These are phyloP conservation scores for Aphanomyces stellatus DNA, from an alignment of 352 stramenopile genomes.

Conservation along the genomic window DNA sequence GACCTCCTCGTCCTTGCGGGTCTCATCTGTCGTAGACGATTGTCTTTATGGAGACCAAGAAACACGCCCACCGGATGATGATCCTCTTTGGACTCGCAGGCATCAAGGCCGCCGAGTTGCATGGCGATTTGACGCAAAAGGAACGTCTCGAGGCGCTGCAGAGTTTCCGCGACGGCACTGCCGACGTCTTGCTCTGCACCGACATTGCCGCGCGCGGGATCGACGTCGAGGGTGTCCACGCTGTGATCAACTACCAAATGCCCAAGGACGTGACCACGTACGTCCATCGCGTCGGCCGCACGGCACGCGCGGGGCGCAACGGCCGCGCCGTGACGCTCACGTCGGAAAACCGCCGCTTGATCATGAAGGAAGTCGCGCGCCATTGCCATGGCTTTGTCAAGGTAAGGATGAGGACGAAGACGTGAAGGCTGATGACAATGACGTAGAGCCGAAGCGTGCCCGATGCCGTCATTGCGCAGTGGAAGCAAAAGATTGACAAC, in stretches of 20 bases:
- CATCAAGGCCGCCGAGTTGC: conserved; percentile 95
- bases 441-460: conserved; percentile 78
- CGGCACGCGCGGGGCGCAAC: conserved; percentile 94
- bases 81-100: conserved; percentile 94
- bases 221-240: conserved; percentile 95
- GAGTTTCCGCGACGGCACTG: conserved; percentile 91
- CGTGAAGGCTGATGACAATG: not conserved
- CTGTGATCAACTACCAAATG: conserved; percentile 99
- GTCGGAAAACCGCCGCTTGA: conserved; percentile 80
- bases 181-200: conserved; percentile 96
- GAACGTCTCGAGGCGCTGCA: conserved; percentile 94
- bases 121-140: conserved; percentile 96
- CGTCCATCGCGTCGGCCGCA: conserved; percentile 98
- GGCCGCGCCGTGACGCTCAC: conserved; percentile 84
- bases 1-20: not conserved
- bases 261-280: conserved; percentile 97
- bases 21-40: conserved; percentile 87
- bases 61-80: conserved; percentile 93
- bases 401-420: not conserved
- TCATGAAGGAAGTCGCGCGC: conserved; percentile 92
- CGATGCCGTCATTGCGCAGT: conserved; percentile 79
- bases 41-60: conserved; percentile 99
- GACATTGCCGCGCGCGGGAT: conserved; percentile 98
- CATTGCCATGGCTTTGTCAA: conserved; percentile 88
- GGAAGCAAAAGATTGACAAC: conserved; percentile 73